Conservation (phyloP, 352 stramenopile species). For the Pythium rishiriense region DNA sequence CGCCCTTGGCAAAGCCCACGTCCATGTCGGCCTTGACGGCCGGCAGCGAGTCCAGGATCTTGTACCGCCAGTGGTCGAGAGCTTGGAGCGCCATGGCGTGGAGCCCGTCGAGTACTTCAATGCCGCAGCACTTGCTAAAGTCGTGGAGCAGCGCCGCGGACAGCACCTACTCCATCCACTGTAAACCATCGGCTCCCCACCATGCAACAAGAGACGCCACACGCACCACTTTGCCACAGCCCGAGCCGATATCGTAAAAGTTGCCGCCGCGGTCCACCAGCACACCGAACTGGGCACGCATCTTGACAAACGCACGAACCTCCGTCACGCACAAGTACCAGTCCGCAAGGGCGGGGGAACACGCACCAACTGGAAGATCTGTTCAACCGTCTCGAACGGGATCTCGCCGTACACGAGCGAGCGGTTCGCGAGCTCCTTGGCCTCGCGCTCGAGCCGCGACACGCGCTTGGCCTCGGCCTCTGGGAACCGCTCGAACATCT, state of each 20-base stretch:
- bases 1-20: conserved; percentile 52
- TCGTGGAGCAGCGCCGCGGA: conserved; percentile 59
- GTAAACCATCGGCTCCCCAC: too few relatives aligned
- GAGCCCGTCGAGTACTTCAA: conserved; percentile 66
- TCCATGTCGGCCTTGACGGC: conserved; percentile 53
- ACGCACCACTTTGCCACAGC: conserved; percentile 71
- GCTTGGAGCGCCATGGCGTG: conserved; percentile 60
- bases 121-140: conserved; percentile 63
- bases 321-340: background rate
- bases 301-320: conserved; percentile 23
- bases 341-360: too few relatives aligned
- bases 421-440: conserved; percentile 59
- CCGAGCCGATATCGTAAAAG: conserved; percentile 72
- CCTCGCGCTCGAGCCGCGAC: conserved; percentile 63
- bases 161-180: conserved; percentile 56
- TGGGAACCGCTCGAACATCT: conserved; percentile 51
- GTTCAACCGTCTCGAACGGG: conserved; percentile 51
- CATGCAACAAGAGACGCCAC: too few relatives aligned
- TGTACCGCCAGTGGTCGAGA: conserved; percentile 67
- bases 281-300: conserved; percentile 58
- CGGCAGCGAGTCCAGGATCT: conserved; percentile 55
- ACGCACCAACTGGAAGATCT: conserved; percentile 59
- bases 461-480: conserved; percentile 55
- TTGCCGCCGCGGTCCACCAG: conserved; percentile 61
- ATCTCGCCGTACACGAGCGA: conserved; percentile 73